Base-by-base conservation (phyloP, 108 stramenopile genomes). In the Chaetoceros tenuissimus region DNA sequence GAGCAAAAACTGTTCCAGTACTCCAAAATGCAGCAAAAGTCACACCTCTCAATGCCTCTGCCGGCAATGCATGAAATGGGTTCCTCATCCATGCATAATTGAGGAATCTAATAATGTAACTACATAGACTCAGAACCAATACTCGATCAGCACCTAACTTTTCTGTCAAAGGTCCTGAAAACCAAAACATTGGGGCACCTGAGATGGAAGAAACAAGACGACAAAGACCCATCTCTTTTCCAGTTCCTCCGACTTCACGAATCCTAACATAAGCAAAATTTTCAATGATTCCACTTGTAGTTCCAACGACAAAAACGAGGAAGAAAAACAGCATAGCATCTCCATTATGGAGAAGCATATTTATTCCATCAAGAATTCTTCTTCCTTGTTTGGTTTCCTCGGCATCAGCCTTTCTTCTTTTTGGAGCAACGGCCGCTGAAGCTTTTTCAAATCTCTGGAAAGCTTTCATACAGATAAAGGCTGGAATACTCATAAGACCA, bases 191-290 rank as follows among this genome's bases (percentile, higher is more conserved):
- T 47, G 94, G 94, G 19, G 87, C 89, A 18, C 96, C 96, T 24
- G 92, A 80, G 26, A 88, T 46, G 55, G 80, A 80, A n/a, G 81
- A 84, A 5, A 92, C 84, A n/a, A 95, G 62, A 48, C 96, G 82
- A 22, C 72, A 71, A 2, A 93, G 58, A 5, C 96, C 96, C 87
- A 97, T 85, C 24, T 92, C 84, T 24, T 74, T 81, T 20, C 94
- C 93, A 16, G 76, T 75, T 0, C 87, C 92, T 45, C 94, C 94
- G 0, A 97, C 89, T 63, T 97, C 90, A 30, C 89, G 60, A 18
- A 97, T 79, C 0, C 94, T 86, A 23, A 95, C 90, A 62, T 97
- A 97, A 2, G 96, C 96, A 78, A 97, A 97, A 73, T 97, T 97
- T 67, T 97, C 96, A 70, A 97, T 92, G 43, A 88, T 77, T 1